Evolutionary conservation across 2,329 filamentous ascomycete species (phyloP).

Genomic region (Macroventuria anomochaeta): DNA sequence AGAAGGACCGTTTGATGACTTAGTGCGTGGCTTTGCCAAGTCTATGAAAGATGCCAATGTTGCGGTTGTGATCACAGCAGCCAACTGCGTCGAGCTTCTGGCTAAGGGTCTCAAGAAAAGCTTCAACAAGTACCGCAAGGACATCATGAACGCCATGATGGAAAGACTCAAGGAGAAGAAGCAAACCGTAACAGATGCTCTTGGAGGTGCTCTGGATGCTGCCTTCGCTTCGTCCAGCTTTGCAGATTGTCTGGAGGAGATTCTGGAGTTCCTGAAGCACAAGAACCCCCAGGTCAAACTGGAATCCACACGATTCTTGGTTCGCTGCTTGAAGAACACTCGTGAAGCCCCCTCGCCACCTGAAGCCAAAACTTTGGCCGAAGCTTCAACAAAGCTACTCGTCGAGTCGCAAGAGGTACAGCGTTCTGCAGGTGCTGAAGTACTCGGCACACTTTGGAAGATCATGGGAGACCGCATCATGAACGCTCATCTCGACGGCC

Average conservation of each 20-base stretch:
- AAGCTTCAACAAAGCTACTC: slow-evolving; percentile 85
- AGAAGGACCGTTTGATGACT: slow-evolving; percentile 85
- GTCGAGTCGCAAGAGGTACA: slow-evolving; percentile 87
- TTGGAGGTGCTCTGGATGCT: slow-evolving; percentile 82
- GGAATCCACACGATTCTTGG: slow-evolving; percentile 91
- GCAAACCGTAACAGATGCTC: slow-evolving; percentile 81
- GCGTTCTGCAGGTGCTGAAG: slow-evolving; percentile 87
- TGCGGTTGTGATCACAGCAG: slow-evolving; percentile 89
- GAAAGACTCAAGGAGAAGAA: slow-evolving; percentile 99
- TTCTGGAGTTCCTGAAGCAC: slow-evolving; percentile 80
- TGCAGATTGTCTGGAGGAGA: slow-evolving; percentile 90
- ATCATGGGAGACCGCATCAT: slow-evolving; percentile 97
- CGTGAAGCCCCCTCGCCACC: slow-evolving; percentile 81
- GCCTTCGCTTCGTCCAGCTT: slow-evolving; percentile 72
- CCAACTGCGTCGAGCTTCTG: slow-evolving; percentile 87
- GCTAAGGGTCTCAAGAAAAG: slow-evolving; percentile 81
- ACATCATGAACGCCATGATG: slow-evolving; percentile 87
- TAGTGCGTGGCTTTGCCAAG: slow-evolving; percentile 85
- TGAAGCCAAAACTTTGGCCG: slow-evolving; percentile 85
- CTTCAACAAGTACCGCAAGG: slow-evolving; percentile 81
- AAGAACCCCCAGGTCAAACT: slow-evolving; percentile 99
- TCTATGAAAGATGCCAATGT: slow-evolving; percentile 99
- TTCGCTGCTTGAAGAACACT: slow-evolving; percentile 83
- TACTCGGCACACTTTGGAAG: slow-evolving; percentile 95
- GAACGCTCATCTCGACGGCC: slow-evolving; percentile 85